phyloP scores from a whole-genome alignment of 2,329 filamentous ascomycete species.

The Fusarium sp. region DNA sequence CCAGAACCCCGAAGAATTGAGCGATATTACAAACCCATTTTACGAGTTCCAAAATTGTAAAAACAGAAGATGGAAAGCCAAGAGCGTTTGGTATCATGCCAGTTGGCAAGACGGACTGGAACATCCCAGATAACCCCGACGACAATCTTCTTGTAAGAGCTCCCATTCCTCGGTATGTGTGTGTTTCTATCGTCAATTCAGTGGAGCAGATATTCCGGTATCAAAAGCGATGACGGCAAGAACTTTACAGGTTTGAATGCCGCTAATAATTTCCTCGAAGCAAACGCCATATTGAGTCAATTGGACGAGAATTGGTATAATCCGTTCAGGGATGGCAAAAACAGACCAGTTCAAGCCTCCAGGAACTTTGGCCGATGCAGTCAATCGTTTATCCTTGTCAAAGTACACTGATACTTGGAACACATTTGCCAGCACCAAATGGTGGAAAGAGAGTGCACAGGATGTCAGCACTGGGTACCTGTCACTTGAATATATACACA shows the following conservation, averaged over 20 bases:
- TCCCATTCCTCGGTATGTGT: background rate
- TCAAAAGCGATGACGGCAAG: background rate
- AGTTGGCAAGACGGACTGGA: background rate
- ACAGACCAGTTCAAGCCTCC: background rate
- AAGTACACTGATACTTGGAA: slow-evolving; percentile 57
- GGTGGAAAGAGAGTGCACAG: background rate
- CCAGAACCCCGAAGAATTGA: background rate
- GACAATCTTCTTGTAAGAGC: background rate
- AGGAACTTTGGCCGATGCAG: background rate
- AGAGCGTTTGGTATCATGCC: background rate
- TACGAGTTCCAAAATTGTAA: background rate
- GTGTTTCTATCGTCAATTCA: no score
- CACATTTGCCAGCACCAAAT: background rate
- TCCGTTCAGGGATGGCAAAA: background rate
- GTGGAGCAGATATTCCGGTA: background rate
- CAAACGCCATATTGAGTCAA: background rate
- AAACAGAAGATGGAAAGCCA: background rate
- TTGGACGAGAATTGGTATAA: background rate
- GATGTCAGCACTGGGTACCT: background rate
- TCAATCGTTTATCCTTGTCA: background rate
- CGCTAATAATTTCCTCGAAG: background rate
- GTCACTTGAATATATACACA: background rate
- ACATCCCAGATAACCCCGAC: background rate
- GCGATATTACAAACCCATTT: background rate
- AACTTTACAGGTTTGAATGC: background rate